These are phyloP conservation scores for Curvularia sp. DNA, from an alignment of 2,329 filamentous ascomycete species.

Conservation along the genomic window DNA sequence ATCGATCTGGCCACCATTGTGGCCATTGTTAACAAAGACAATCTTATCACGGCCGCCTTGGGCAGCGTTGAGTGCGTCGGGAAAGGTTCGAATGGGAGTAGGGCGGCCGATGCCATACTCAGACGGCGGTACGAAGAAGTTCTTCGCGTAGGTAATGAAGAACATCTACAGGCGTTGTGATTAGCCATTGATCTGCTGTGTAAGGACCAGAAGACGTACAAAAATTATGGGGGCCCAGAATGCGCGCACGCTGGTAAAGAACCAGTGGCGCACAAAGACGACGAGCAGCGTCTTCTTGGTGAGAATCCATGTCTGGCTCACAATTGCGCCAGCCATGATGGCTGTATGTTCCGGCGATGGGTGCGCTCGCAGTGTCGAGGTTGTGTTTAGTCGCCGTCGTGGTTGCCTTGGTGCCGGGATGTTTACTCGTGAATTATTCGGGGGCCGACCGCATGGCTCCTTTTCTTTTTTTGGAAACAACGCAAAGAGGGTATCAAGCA, in stretches of 20 bases:
- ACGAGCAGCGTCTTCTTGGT: constrained; percentile 65
- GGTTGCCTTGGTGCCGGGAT: neutral
- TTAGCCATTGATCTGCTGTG: constrained; percentile 16
- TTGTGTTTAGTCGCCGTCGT: constrained; percentile 1
- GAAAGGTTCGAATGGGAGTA: constrained; percentile 68
- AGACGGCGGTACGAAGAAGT: constrained; percentile 81
- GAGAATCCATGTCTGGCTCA: constrained; percentile 63
- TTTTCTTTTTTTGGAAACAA: neutral
- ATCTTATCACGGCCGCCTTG: constrained; percentile 70
- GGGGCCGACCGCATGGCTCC: constrained; percentile 13
- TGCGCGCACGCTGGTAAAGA: constrained; percentile 63
- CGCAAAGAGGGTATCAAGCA: constrained; percentile 9
- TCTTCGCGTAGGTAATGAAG: constrained; percentile 72
- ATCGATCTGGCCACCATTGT: constrained; percentile 72
- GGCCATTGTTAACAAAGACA: constrained; percentile 79
- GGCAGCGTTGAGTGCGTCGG: constrained; percentile 67
- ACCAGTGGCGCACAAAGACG: constrained; percentile 61
- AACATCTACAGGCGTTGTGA: constrained; percentile 47
- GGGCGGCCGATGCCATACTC: constrained; percentile 74
- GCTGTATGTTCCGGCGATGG: constrained; percentile 21
- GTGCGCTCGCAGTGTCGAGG: constrained; percentile 15
- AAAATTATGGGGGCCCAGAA: constrained; percentile 65
- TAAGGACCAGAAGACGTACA: constrained; percentile 32
- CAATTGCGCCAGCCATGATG: constrained; percentile 46
- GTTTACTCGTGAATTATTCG: neutral